Evolutionary conservation across 768 basidiomycete species (phyloP), one percentile per base, ranked within the genome.

Genomic region (Plicaturopsis crispa): DNA sequence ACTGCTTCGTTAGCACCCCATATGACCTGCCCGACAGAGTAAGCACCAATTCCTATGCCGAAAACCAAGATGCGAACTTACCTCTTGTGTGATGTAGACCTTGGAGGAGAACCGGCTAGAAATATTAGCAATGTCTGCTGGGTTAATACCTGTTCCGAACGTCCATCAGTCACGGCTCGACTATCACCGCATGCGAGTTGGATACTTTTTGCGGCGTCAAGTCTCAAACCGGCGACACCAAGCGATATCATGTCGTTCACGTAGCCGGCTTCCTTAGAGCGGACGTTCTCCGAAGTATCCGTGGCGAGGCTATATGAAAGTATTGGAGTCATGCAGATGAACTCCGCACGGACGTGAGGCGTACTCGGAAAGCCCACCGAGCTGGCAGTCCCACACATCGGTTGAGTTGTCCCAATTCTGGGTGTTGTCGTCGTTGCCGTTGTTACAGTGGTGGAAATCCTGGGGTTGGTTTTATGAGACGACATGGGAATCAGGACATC

Each of bases 261-360:
- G 49, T 80, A 81, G 18, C 54, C 46, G 0, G 78, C 78, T 2
- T 83, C 64, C 4, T 61, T 54, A 1, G 53, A 53, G 13, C 73
- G 66, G n/a, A 84, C 81, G 38, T 75, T 70, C 10, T 28, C 26
- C 31, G 71, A 69, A 0, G 76, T 75, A 1, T 77, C 74, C 1
- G 82, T 84, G 0, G 69, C 76, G 11, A 84, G 64, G 48, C 80
- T 78, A n/a, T n/a, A n/a, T n/a, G n/a, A n/a, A n/a, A n/a, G n/a
- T n/a, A n/a, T n/a, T n/a, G n/a, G n/a, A n/a, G n/a, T n/a, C n/a
- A n/a, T n/a, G n/a, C n/a, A n/a, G n/a, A n/a, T n/a, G n/a, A n/a
- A n/a, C n/a, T n/a, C n/a, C n/a, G n/a, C n/a, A n/a, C n/a, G n/a
- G n/a, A n/a, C n/a, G n/a, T n/a, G n/a, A n/a, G n/a, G n/a, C n/a